Conservation (phyloP, 371 early-diverging fungal species). For the Smittium culicis region DNA sequence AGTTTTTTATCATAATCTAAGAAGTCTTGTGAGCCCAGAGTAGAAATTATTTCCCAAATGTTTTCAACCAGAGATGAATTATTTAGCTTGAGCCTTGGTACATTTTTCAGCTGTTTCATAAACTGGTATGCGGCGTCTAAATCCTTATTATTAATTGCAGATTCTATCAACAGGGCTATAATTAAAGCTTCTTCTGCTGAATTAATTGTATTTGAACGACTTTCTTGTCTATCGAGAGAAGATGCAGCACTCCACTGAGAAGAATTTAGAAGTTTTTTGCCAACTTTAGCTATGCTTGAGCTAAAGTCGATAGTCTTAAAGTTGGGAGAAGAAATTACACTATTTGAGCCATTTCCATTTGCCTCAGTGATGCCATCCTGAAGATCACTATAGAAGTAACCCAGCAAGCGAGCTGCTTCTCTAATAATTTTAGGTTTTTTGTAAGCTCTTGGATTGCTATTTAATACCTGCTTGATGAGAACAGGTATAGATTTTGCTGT, state of each 20-base stretch:
- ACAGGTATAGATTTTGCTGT: not conserved
- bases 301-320: not conserved
- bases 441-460: not conserved
- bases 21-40: not conserved
- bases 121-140: not conserved
- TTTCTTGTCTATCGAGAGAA: not conserved
- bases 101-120: not conserved
- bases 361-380: not conserved
- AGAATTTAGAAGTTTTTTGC: constrained; percentile 3
- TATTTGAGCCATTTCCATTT: not conserved
- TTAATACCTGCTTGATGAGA: not conserved
- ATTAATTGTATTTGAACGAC: not conserved
- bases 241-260: not conserved
- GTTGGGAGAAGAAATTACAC: no score
- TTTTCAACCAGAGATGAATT: not conserved
- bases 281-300: constrained; percentile 1
- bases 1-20: not conserved
- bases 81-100: not conserved
- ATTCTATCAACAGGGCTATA: not conserved
- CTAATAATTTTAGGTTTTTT: constrained; percentile 7
- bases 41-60: not conserved
- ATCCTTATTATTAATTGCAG: not conserved
- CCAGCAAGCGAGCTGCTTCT: constrained; percentile 4
- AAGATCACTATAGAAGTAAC: not conserved
- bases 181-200: not conserved